Base-by-base conservation (phyloP, 352 stramenopile species). In the Phytophthora pini region DNA sequence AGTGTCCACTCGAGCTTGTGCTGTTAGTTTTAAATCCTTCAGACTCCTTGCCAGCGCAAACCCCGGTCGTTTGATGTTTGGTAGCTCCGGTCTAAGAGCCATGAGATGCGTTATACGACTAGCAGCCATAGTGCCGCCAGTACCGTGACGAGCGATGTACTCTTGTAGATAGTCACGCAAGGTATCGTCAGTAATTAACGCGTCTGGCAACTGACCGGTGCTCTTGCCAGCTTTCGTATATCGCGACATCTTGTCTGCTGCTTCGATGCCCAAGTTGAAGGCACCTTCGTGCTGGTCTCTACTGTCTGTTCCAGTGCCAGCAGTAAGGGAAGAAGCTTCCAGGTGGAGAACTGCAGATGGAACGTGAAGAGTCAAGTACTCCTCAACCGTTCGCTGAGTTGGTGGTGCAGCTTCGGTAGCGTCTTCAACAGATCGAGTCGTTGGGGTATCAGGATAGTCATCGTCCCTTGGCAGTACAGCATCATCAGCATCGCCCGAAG, bases 91-190 rank as follows among this genome's bases (percentile, higher is more conserved):
- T 15, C 80, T 61, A 44, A 76, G 52, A 50, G 64, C 34, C n/a
- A 87, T 45, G 17, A 89, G 74, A 39, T 84, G 50, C 2, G 51
- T 65, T 20, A 89, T 58, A 32, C 48, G 60, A 32, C 70, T 78
- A 32, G 76, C 80, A 20, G 71, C 60, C 31, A 89, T 76, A 13
- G 68, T 84, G 8, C 67, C 77, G 3, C 59, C 49, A 11, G 67
- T 73, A 6, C 76, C 76, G 29, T 74, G 68, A 12, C 54, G 60
- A n/a, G 61, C 38, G 15, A 89, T 72, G 51, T 74, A 89, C 8
- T 82, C 61, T 39, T 76, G 41, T 7, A 89, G 20, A 10, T 79
- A 83, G 5, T 64, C 22, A 10, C 56, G 58, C 20, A 89, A 61
- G 4, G 72, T 57, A 13, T 79, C 68, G 12, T 70, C 55, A 22